phyloP scores from a whole-genome alignment of 2,329 filamentous ascomycete genomes.

The Aspergillus terreus region DNA sequence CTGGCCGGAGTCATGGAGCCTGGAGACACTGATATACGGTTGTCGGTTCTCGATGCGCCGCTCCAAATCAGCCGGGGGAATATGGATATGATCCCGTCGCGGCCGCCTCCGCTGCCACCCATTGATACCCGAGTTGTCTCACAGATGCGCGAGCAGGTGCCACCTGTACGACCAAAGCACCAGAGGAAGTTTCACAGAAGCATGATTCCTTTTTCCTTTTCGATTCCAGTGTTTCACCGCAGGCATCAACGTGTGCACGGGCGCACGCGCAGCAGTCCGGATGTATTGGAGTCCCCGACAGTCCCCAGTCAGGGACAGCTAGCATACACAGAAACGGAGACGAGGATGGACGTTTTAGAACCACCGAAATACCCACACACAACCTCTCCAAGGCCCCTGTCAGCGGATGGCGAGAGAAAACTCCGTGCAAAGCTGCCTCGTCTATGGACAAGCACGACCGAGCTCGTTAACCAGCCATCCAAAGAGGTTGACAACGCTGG shows the following conservation, averaged over 20 bases:
- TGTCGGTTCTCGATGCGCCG: slow-evolving; percentile 22
- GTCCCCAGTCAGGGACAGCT: slow-evolving; percentile 1
- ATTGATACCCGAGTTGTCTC: slow-evolving; percentile 15
- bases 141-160: slow-evolving; percentile 7
- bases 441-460: slow-evolving; percentile 20
- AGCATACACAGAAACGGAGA: not conserved
- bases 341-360: slow-evolving; percentile 10
- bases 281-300: slow-evolving; percentile 8
- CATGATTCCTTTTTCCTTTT: slow-evolving; percentile 17
- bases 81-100: slow-evolving; percentile 30
- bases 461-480: not conserved
- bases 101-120: slow-evolving; percentile 29
- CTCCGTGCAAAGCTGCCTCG: slow-evolving; percentile 22
- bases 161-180: slow-evolving; percentile 8
- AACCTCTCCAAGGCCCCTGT: slow-evolving; percentile 13
- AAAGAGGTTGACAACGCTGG: not conserved
- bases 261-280: slow-evolving; percentile 18
- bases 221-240: slow-evolving; percentile 14
- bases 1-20: slow-evolving; percentile 23
- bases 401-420: slow-evolving; percentile 19
- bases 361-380: slow-evolving; percentile 8
- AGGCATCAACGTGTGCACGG: slow-evolving; percentile 13
- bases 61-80: slow-evolving; percentile 33
- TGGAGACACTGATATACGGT: slow-evolving; percentile 9
- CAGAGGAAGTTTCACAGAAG: slow-evolving; percentile 13